phyloP scores from a whole-genome alignment of 148 eudicot genomes.

The Euryodendron excelsum region DNA sequence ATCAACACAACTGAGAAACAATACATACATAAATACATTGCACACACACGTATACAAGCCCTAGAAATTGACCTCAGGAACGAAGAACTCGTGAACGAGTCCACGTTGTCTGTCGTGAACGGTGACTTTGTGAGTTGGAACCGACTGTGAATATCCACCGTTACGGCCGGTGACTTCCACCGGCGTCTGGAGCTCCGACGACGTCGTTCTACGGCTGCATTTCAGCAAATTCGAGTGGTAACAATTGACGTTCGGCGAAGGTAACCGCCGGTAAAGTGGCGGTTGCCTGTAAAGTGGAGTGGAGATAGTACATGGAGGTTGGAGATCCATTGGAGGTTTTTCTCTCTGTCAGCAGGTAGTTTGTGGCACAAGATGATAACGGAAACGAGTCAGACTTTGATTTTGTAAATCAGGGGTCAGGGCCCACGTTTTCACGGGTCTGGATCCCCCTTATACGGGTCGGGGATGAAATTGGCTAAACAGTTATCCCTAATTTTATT shows the following conservation, averaged over 20 bases:
- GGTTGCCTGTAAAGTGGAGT: slow-evolving; percentile 34
- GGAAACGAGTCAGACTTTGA: not conserved
- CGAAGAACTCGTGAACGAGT: slow-evolving; percentile 67
- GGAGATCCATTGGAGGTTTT: slow-evolving; percentile 37
- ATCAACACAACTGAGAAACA: not conserved
- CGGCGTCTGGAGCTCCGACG: slow-evolving; percentile 45
- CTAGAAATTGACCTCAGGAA: slow-evolving; percentile 65
- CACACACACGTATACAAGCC: not conserved
- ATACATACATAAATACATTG: not conserved
- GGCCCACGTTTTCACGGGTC: not conserved
- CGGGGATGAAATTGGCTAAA: not conserved
- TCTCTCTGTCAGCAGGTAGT: not conserved
- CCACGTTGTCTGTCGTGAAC: slow-evolving; percentile 80
- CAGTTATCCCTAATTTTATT: too few relatives aligned
- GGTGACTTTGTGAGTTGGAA: slow-evolving; percentile 68
- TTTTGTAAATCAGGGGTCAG: not conserved
- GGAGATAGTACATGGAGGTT: slow-evolving; percentile 27
- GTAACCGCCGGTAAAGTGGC: slow-evolving; percentile 27
- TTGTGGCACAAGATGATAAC: slow-evolving; percentile 11
- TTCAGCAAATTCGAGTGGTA: slow-evolving; percentile 13
- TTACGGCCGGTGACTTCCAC: slow-evolving; percentile 20
- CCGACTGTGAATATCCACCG: slow-evolving; percentile 23
- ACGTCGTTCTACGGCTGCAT: slow-evolving; percentile 34
- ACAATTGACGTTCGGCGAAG: not conserved
- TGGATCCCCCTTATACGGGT: not conserved